Conservation (phyloP, 1,284 basidiomycete genomes). For the Naganishia cerealis region DNA sequence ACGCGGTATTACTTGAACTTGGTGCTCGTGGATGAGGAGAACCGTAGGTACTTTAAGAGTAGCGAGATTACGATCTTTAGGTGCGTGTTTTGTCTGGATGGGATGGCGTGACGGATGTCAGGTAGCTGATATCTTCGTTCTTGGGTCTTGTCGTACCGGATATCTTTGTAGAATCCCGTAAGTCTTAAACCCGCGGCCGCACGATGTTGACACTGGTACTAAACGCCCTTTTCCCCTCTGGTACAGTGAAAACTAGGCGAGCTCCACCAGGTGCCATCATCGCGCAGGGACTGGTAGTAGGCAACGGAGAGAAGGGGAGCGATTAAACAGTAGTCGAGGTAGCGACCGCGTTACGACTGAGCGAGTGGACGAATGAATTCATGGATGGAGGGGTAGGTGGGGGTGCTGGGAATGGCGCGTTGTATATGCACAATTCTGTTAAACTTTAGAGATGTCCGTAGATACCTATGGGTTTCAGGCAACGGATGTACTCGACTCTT, state of each 20-base stretch:
- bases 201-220: not conserved
- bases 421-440: not conserved
- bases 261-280: not conserved
- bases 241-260: not conserved
- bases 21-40: constrained; percentile 96
- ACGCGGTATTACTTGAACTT: constrained; percentile 95
- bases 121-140: not conserved
- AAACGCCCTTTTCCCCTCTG: not conserved
- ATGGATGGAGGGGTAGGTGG: not conserved
- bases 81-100: constrained; percentile 14
- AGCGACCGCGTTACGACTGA: not conserved
- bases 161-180: constrained; percentile 15
- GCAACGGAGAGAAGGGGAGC: not conserved
- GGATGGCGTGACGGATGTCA: not conserved
- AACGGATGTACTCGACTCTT: no score
- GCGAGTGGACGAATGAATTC: not conserved
- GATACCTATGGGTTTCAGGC: no score
- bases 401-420: not conserved
- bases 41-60: constrained; percentile 58
- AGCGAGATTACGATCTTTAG: constrained; percentile 53
- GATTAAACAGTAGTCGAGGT: not conserved
- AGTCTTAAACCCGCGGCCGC: not conserved
- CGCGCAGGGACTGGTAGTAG: not conserved
- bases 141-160: not conserved
- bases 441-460: no score